These are phyloP conservation scores for Mycena capillaripes DNA, from an alignment of 768 basidiomycete species.

Conservation along the genomic window DNA sequence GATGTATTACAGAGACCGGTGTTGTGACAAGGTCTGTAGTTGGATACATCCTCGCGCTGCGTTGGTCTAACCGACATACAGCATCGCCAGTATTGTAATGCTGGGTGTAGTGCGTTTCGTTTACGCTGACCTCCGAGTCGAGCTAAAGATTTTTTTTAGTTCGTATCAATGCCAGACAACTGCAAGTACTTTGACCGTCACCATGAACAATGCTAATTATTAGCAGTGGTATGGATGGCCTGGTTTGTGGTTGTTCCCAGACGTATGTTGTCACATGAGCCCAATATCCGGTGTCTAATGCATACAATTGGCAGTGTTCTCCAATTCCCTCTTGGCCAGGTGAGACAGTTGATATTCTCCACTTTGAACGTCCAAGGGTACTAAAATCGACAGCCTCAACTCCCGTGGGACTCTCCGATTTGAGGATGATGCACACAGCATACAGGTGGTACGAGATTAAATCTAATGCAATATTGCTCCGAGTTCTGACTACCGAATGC, in stretches of 20 bases:
- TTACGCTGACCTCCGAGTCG: neutral
- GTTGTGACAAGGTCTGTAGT: conserved; percentile 8
- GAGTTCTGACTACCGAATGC: neutral
- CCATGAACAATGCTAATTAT: neutral
- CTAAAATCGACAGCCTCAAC: neutral
- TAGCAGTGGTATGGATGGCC: neutral
- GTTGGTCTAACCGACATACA: neutral
- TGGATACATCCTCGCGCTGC: neutral
- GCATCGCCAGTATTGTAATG: neutral
- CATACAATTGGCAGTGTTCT: neutral
- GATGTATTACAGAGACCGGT: conserved; percentile 3
- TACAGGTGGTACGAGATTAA: neutral
- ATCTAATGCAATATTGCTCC: neutral
- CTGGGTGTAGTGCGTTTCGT: neutral
- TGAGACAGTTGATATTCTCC: neutral
- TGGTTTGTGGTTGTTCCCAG: neutral
- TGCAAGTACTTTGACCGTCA: neutral
- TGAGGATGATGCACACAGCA: neutral
- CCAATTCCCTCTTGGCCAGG: conserved; percentile 13
- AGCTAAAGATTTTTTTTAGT: neutral
- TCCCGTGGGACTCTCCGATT: neutral
- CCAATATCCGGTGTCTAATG: neutral
- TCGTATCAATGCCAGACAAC: neutral
- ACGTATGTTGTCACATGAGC: neutral
- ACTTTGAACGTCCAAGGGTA: neutral